Evolutionary conservation across 106 monocot species (phyloP).

Genomic region (Acorus calamus): DNA sequence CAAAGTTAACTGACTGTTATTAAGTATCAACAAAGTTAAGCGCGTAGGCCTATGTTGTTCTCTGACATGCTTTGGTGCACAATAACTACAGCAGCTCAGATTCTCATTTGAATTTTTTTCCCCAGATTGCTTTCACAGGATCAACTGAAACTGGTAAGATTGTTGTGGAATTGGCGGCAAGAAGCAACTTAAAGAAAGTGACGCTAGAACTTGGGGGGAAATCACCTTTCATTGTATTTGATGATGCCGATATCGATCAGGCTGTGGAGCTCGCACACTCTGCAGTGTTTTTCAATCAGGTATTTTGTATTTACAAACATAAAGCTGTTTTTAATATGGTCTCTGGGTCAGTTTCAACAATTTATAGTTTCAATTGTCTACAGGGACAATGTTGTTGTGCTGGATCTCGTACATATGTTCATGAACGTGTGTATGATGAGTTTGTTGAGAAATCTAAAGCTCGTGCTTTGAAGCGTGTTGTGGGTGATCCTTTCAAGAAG

Average conservation of each 20-base stretch:
- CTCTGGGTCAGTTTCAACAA: background rate
- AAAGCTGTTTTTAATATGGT: no score
- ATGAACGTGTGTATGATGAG: conserved; percentile 78
- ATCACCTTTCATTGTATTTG: conserved; percentile 68
- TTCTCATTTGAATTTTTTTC: background rate
- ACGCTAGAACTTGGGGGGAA: conserved; percentile 83
- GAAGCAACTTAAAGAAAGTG: conserved; percentile 86
- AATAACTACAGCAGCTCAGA: no score
- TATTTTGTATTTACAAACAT: background rate
- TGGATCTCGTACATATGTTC: conserved; percentile 91
- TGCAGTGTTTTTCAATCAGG: conserved; percentile 95
- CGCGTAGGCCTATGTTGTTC: no score
- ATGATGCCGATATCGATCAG: conserved; percentile 78
- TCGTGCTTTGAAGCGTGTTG: conserved; percentile 64
- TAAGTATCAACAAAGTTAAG: no score
- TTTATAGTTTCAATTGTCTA: background rate
- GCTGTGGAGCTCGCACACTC: conserved; percentile 94
- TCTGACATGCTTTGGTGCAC: background rate
- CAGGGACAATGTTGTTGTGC: conserved; percentile 95
- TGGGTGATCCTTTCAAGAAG: conserved; percentile 84
- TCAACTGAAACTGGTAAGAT: conserved; percentile 85
- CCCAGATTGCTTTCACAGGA: conserved; percentile 88
- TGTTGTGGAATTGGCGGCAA: conserved; percentile 81
- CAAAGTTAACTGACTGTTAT: no score
- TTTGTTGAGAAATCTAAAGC: conserved; percentile 87